Base-by-base conservation (phyloP, 305 asterid genomes). In the Fraxinus latifolia region DNA sequence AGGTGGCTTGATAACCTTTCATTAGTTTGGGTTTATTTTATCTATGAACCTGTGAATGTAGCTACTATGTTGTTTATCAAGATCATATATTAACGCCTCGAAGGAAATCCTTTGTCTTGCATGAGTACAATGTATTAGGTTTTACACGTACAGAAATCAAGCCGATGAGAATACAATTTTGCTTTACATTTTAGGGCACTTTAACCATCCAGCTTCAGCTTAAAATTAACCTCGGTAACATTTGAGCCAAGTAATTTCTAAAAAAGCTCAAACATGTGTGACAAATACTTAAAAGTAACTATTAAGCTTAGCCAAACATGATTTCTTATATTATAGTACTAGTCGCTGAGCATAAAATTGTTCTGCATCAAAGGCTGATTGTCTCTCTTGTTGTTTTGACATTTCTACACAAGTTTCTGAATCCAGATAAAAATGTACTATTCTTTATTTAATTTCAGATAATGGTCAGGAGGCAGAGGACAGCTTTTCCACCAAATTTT, bases 401-500 rank as follows among this genome's bases (percentile, higher is more conserved):
- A 70, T 85, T 53, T 84, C 4, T 68, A 32, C 60, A 65, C 62
- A 37, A 79, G 70, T 31, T 84, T 75, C 71, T 75, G 78, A 77
- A 60, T 78, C 74, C 68, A 58, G 68, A 70, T 27, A 55, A 74
- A 76, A 44, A 47, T 73, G 79, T 78, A 73, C 36, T 58, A 72
- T 68, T 79, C 77, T 27, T 31, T 29, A 5, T 68, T 33, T 25
- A 3, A 3, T 76, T 83, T 81, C 84, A 96, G 97, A 89, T 96
- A 81, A 91, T 96, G 97, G 98, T 82, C 75, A 92, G 85, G 90
- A 88, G 97, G 91, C 99, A 96, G 83, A 89, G 90, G 83, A 94
- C 99, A 36, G 99, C 99, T 75, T 96, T 96, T 84, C 98, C 99
- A 60, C 99, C 99, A 3, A 96, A 96, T 82, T 96, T 93, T 81